Percentiles rank a stretch among this genome's conserved stretches.
These are phyloP conservation scores for Arthrobotrys sinensis DNA, from an alignment of 2,329 filamentous ascomycete species.

Conservation along the genomic window DNA sequence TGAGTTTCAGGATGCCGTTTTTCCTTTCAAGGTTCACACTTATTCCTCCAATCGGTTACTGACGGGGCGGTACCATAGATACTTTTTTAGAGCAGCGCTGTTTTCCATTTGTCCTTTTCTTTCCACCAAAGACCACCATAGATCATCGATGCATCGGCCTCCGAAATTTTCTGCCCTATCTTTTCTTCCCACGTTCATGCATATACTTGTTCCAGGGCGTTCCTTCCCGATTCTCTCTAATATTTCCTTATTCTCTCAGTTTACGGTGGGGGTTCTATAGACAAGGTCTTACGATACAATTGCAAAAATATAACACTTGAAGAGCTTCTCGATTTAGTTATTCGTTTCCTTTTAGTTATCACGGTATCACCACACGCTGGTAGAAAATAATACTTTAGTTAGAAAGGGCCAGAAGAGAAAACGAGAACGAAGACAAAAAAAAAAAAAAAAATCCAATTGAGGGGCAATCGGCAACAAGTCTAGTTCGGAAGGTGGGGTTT, in stretches of 20 bases:
- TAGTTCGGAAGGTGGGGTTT: conserved; percentile 61
- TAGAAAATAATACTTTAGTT: conserved; percentile 3
- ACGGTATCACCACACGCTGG: neutral
- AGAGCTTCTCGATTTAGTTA: conserved; percentile 18
- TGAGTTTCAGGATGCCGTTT: conserved; percentile 17
- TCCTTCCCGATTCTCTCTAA: conserved; percentile 54
- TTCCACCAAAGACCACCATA: conserved; percentile 49
- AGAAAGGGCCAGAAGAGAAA: conserved; percentile 9
- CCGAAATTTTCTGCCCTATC: conserved; percentile 28
- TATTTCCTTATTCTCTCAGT: conserved; percentile 36
- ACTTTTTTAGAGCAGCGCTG: conserved; percentile 50
- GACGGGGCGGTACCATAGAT: conserved; percentile 45
- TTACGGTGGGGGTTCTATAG: conserved; percentile 58
- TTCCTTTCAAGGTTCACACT: conserved; percentile 16
- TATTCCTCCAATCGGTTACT: conserved; percentile 59
- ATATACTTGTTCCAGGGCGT: conserved; percentile 39
- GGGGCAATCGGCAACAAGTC: conserved; percentile 62
- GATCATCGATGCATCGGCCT: conserved; percentile 40
- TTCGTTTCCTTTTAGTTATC: conserved; percentile 18
- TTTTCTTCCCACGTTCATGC: conserved; percentile 42
- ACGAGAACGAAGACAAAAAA: conserved; percentile 6
- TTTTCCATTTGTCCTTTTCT: conserved; percentile 23
- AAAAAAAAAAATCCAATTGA: conserved; percentile 50
- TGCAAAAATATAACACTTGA: conserved; percentile 35
- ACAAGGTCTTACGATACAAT: conserved; percentile 41